Base-by-base conservation (phyloP, 2,329 filamentous ascomycete genomes). In the Penicillium sp. region DNA sequence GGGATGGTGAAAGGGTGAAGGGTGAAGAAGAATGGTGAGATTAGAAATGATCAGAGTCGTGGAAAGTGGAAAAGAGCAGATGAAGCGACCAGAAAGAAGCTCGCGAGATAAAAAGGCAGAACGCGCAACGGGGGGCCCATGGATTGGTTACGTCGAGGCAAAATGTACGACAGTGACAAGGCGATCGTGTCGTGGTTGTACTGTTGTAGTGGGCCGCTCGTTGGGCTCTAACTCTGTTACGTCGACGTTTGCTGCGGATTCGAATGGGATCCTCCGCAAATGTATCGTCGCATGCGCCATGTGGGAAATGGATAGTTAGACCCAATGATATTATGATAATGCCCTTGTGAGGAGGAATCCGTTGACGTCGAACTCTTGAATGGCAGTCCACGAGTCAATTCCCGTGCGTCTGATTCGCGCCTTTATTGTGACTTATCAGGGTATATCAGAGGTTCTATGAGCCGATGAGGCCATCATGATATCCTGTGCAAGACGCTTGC, bases 71-170 rank as follows among this genome's bases (percentile, higher is more conserved):
- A 45, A 45, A 28, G 15, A 10, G 25, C 11, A 10, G 39, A 5
- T 22, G 39, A 12, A 42, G 39, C 10, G 17, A 42, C 39, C 10
- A 17, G 39, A 20, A 12, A 17, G 39, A 20, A 12, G 25, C 15
- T 15, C 3, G 14, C 25, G 31, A 8, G 55, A 61, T 38, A 25
- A 49, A 59, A 57, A 55, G 49, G 49, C 45, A 55, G 62, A 58
- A 38, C 38, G 37, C 25, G 25, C 4, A 28, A 28, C 25, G 47
- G 12, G 12, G 22, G 59, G 47, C 55, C 62, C 64, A 65, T 63
- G 67, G 64, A 62, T 69, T 63, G 66, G 70, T 73, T 73, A 66
- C 69, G 66, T 63, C 57, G 64, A 58, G 59, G 57, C 22, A 57
- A 42, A 66, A 64, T 68, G 67, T 68, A 63, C 64, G 53, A 68